Evolutionary conservation across 176 grass and related monocot genomes (phyloP).

Genomic region (Cenchrus fungigraminus): DNA sequence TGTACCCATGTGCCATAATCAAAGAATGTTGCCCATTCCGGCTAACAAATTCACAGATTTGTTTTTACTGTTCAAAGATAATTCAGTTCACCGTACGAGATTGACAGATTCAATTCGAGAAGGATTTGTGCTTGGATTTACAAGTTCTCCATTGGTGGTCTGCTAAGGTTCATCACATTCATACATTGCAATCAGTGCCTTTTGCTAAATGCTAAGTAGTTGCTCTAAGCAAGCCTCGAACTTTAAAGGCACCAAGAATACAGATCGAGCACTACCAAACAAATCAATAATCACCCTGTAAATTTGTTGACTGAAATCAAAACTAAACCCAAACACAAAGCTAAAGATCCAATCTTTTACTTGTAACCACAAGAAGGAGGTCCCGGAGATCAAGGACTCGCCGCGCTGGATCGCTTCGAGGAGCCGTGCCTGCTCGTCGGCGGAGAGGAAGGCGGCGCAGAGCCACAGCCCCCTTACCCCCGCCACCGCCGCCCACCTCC

Average conservation of each 20-base stretch:
- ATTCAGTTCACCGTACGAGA: no score
- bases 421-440: constrained; percentile 50
- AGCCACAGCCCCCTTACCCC: constrained; percentile 60
- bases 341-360: background rate
- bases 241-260: background rate
- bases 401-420: constrained; percentile 55
- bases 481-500: constrained; percentile 52
- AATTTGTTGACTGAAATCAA: constrained; percentile 27
- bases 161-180: background rate
- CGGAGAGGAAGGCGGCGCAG: constrained; percentile 56
- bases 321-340: background rate
- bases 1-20: no score
- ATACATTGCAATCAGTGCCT: background rate
- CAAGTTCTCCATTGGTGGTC: no score
- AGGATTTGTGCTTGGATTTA: no score
- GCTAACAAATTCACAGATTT: no score
- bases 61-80: no score
- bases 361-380: background rate
- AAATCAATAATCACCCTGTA: background rate
- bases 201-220: background rate
- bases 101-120: no score
- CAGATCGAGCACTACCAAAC: background rate
- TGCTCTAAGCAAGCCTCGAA: background rate
- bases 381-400: background rate
- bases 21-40: no score